Percentiles rank a stretch among this genome's conserved stretches.
Conservation (phyloP, 306 rosid species). For the Cucurbita moschata region DNA sequence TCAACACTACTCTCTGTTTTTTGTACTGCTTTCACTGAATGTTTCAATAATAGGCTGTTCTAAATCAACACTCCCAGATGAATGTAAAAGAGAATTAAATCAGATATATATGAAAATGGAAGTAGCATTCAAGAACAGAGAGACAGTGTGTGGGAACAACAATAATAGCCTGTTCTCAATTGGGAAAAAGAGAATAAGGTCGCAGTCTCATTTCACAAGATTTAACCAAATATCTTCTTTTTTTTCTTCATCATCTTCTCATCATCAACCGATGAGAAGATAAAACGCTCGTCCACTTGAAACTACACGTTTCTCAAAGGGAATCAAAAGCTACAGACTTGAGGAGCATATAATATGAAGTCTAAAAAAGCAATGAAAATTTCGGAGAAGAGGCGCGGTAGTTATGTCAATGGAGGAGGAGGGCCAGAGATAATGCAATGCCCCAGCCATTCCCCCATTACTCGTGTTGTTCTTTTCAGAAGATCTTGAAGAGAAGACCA, state of each 20-base stretch:
- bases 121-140: background rate
- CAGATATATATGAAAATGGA: too few species aligned
- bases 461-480: slow-evolving; percentile 6
- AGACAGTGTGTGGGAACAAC: background rate
- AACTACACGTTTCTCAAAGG: slow-evolving; percentile 2
- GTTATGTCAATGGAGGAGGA: background rate
- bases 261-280: background rate
- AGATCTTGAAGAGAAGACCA: slow-evolving; percentile 77
- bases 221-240: background rate
- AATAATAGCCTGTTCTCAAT: background rate
- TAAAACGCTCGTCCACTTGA: slow-evolving; percentile 7
- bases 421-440: background rate
- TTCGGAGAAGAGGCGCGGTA: background rate
- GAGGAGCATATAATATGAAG: background rate
- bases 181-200: slow-evolving; percentile 8
- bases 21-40: too few species aligned
- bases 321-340: slow-evolving; percentile 3
- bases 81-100: too few species aligned
- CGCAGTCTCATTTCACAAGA: slow-evolving; percentile 4
- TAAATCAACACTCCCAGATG: too few species aligned
- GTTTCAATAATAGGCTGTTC: too few species aligned
- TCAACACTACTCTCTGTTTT: too few species aligned
- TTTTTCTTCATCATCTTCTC: background rate
- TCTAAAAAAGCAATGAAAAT: background rate
- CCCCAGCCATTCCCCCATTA: background rate